Conservation (phyloP, 2,329 filamentous ascomycete genomes). For the Fusarium torreyae region DNA sequence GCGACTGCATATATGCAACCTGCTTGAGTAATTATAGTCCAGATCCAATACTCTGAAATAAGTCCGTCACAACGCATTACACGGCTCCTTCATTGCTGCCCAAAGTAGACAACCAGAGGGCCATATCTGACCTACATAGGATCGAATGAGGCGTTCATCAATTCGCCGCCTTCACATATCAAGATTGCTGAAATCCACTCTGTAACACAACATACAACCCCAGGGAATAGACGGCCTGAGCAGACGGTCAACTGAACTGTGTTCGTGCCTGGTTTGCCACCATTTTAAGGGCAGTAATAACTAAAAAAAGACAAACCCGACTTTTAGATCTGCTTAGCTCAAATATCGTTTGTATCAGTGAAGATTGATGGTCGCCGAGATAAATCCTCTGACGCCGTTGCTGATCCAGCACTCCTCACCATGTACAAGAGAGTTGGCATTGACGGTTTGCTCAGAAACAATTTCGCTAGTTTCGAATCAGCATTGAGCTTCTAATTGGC, state of each 20-base stretch:
- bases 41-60: not conserved
- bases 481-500: not conserved
- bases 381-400: conserved; percentile 88
- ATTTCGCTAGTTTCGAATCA: conserved; percentile 62
- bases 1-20: not conserved
- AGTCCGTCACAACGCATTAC: not conserved
- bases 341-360: not conserved
- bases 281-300: not conserved
- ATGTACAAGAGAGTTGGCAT: conserved; percentile 71
- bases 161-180: not conserved
- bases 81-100: not conserved
- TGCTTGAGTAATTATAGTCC: not conserved
- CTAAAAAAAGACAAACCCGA: not conserved
- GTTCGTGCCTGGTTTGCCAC: conserved; percentile 26
- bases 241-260: not conserved
- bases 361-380: conserved; percentile 62
- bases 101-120: not conserved
- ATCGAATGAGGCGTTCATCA: not conserved
- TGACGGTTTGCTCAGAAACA: conserved; percentile 76
- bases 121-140: not conserved
- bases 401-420: conserved; percentile 91
- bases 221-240: not conserved
- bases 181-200: not conserved
- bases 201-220: conserved; percentile 17
- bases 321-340: not conserved